A percentile compares a stretch with the other conserved stretches of the same genome.
Evolutionary conservation across 2,329 filamentous ascomycete genomes (phyloP).

Genomic region (Colletotrichum magnum): DNA sequence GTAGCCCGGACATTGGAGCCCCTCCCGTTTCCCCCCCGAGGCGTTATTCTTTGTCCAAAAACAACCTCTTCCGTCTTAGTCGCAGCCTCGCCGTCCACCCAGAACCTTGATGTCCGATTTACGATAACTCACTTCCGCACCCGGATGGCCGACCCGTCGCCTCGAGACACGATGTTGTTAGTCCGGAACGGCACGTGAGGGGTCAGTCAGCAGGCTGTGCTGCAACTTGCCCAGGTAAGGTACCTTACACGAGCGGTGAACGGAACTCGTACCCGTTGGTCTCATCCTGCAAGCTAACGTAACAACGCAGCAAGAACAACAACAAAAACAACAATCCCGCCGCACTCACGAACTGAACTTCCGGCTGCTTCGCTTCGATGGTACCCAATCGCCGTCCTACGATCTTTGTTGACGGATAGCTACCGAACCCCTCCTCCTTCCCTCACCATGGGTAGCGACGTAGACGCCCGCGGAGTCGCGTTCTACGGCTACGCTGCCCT

Average conservation of each 20-base stretch:
- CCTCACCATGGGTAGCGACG: slow-evolving; percentile 22
- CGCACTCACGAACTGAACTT: slow-evolving; percentile 13
- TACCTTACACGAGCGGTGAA: slow-evolving; percentile 29
- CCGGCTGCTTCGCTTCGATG: slow-evolving; percentile 19
- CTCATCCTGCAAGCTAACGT: neutral
- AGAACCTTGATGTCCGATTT: neutral
- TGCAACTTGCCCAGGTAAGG: slow-evolving; percentile 17
- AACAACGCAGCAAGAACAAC: slow-evolving; percentile 1
- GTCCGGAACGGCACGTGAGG: slow-evolving; percentile 28
- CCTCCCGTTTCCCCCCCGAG: slow-evolving; percentile 18
- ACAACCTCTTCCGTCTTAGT: slow-evolving; percentile 8
- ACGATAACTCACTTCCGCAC: neutral
- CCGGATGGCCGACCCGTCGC: slow-evolving; percentile 6
- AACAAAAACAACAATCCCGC: neutral
- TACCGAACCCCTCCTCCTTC: slow-evolving; percentile 1
- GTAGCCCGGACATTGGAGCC: slow-evolving; percentile 9
- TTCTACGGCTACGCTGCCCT: slow-evolving; percentile 31
- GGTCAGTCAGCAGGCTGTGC: slow-evolving; percentile 32
- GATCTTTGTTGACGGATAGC: slow-evolving; percentile 1
- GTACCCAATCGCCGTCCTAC: slow-evolving; percentile 24
- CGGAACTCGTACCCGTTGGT: slow-evolving; percentile 18
- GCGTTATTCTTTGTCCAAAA: slow-evolving; percentile 3
- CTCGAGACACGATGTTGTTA: slow-evolving; percentile 11
- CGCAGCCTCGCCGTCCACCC: slow-evolving; percentile 10
- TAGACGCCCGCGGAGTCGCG: slow-evolving; percentile 12